phyloP scores from a whole-genome alignment of 148 eudicot genomes.

The Chenopodium quinoa region DNA sequence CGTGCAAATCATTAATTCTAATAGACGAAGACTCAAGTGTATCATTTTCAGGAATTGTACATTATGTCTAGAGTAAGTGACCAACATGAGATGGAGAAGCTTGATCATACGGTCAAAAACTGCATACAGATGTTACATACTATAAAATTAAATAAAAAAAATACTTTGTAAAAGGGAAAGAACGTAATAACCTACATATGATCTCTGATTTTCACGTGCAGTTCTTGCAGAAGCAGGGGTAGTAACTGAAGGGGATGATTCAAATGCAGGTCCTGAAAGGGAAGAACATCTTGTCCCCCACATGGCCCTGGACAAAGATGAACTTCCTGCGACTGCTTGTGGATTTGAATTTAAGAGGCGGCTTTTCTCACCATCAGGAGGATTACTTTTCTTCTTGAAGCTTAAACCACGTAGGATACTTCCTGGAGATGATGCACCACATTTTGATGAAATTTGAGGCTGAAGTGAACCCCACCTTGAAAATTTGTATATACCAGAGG shows the following conservation, averaged over 20 bases:
- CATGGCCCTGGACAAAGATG: constrained; percentile 35
- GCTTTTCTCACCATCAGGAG: constrained; percentile 57
- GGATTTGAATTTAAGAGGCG: constrained; percentile 49
- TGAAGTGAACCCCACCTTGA: constrained; percentile 44
- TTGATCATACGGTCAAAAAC: background rate
- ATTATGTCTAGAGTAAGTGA: background rate
- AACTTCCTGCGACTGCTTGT: constrained; percentile 46
- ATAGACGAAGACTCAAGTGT: background rate
- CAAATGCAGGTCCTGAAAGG: constrained; percentile 71
- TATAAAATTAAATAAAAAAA: background rate
- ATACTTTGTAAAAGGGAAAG: background rate
- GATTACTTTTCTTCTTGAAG: constrained; percentile 57
- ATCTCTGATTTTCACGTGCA: constrained; percentile 45
- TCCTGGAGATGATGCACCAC: constrained; percentile 48
- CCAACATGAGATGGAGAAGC: background rate
- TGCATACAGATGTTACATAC: too few species aligned
- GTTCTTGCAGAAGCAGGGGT: constrained; percentile 76
- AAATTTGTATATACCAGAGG: constrained; percentile 42
- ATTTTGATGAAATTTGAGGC: constrained; percentile 37
- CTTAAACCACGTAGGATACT: constrained; percentile 69
- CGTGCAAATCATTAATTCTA: background rate
- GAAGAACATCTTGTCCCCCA: constrained; percentile 70
- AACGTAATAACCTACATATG: constrained; percentile 44
- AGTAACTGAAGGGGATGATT: constrained; percentile 51
- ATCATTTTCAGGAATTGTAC: background rate